phyloP scores from a whole-genome alignment of 192 early-diverging fungal species.

The Coemansia sp. region DNA sequence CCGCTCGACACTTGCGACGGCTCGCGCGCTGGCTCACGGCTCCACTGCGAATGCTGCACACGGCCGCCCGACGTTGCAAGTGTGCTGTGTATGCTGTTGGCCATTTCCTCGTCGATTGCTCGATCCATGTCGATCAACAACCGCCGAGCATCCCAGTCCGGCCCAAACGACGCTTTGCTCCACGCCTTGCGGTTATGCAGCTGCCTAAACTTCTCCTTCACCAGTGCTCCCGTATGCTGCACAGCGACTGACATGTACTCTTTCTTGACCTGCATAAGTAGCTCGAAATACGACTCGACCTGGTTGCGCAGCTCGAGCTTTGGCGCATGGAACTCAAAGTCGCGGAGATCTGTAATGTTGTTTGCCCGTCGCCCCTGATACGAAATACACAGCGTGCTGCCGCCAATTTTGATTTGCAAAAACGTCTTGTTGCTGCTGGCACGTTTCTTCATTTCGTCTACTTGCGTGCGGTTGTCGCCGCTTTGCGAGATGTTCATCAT shows the following conservation, averaged over 20 bases:
- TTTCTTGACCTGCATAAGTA: conserved; percentile 54
- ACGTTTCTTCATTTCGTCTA: conserved; percentile 81
- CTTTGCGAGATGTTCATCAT: conserved; percentile 37
- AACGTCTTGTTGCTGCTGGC: conserved; percentile 85
- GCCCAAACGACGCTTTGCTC: conserved; percentile 49
- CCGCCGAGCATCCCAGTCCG: conserved; percentile 46
- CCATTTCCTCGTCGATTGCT: conserved; percentile 36
- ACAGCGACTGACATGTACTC: conserved; percentile 52
- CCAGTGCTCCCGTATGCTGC: conserved; percentile 53
- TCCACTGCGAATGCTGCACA: neutral
- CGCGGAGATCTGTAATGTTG: conserved; percentile 51
- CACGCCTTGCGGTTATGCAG: conserved; percentile 53
- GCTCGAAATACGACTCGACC: conserved; percentile 54
- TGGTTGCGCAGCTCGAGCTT: conserved; percentile 51
- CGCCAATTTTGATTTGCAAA: conserved; percentile 86
- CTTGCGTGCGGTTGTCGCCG: conserved; percentile 47
- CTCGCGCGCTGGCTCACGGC: neutral
- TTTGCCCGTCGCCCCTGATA: conserved; percentile 70
- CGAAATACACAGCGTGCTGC: conserved; percentile 74
- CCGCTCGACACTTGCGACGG: neutral
- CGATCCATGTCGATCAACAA: conserved; percentile 50
- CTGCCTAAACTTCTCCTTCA: conserved; percentile 54
- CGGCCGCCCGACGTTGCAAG: neutral
- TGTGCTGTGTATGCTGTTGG: conserved; percentile 10
- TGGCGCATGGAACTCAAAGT: conserved; percentile 54